Base-by-base conservation (phyloP, 2,329 filamentous ascomycete species). In the Paraphoma chrysanthemicola region DNA sequence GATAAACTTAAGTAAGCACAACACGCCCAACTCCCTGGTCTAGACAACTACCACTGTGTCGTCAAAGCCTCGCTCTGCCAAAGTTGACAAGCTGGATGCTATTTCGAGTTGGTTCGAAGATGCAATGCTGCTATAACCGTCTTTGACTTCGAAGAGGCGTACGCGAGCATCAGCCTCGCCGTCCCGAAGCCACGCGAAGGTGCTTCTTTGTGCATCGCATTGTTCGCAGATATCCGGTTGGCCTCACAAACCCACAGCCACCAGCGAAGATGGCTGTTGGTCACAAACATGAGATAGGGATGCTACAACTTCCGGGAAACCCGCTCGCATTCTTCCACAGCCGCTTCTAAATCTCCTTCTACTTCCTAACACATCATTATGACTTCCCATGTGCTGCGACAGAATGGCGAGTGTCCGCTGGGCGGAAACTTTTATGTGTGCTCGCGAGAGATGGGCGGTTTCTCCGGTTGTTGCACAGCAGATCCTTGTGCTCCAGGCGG, bases 391-490 rank as follows among this genome's bases (percentile, higher is more conserved):
- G 39, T 54, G 2, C 17, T 44, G n/a, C 51, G 53, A 23, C 56
- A 62, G n/a, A 38, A 48, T 16, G 33, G 14, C 18, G 57, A 56
- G 29, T 70, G 67, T 11, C 63, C 61, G 1, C 47, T 46, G 12
- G 64, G 68, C 11, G 66, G 64, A 17, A 39, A 44, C 7, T 69
- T 63, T 28, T 71, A 72, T 43, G 56, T 41, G 10, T 73, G 71
- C 14, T 42, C 47, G 51, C 12, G 10, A n/a, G 31, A 39, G 6
- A 16, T 45, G 12, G 30, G 49, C 36, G 58, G 54, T 1, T 73
- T 64, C 39, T 33, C 36, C 30, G 71, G 70, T 30, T 73, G 70
- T 45, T 74, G 69, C 45, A n/a, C 62, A 12, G 60, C 59, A 10
- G 65, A 71, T 30, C 58, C 70, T 49, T 73, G 68, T 51, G 57